Conservation (phyloP, 1,284 basidiomycete genomes). For the Ceratobasidium sp. region DNA sequence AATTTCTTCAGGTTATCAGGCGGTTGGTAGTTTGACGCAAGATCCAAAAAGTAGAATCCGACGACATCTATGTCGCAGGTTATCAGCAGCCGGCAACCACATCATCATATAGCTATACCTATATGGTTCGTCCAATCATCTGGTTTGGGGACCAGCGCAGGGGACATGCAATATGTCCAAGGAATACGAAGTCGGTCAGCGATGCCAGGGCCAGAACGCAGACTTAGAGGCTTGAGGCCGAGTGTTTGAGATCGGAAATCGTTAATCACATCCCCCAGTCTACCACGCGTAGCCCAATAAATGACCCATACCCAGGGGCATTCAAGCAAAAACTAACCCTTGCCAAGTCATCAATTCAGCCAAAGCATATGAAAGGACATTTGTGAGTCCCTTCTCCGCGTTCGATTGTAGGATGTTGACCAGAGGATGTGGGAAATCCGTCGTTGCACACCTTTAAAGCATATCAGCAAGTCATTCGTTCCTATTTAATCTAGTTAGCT, state of each 20-base stretch:
- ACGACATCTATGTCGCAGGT: constrained; percentile 65
- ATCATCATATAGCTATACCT: constrained; percentile 54
- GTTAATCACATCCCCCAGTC: constrained; percentile 70
- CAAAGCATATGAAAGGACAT: constrained; percentile 66
- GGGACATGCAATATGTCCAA: constrained; percentile 77
- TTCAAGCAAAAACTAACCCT: constrained; percentile 56
- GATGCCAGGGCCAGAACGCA: constrained; percentile 64
- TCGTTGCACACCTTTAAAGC: constrained; percentile 61
- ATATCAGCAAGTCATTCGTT: constrained; percentile 6
- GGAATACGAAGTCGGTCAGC: constrained; percentile 70
- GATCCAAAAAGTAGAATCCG: constrained; percentile 72
- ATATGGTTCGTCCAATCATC: constrained; percentile 70
- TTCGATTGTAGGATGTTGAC: constrained; percentile 66
- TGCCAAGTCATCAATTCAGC: constrained; percentile 69
- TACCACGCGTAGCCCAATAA: too few species aligned
- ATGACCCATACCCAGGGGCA: too few species aligned
- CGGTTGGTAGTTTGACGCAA: constrained; percentile 62
- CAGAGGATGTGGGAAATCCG: constrained; percentile 70
- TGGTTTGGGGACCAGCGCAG: constrained; percentile 70
- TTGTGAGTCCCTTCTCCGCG: constrained; percentile 63
- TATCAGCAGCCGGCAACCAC: neutral
- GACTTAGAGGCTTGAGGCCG: constrained; percentile 61
- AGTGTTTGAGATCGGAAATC: constrained; percentile 65
- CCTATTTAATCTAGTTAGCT: neutral
- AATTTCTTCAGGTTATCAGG: constrained; percentile 61